These are phyloP conservation scores for Jamesozyma gamospora DNA, from an alignment of 805 yeast genomes.

Conservation along the genomic window DNA sequence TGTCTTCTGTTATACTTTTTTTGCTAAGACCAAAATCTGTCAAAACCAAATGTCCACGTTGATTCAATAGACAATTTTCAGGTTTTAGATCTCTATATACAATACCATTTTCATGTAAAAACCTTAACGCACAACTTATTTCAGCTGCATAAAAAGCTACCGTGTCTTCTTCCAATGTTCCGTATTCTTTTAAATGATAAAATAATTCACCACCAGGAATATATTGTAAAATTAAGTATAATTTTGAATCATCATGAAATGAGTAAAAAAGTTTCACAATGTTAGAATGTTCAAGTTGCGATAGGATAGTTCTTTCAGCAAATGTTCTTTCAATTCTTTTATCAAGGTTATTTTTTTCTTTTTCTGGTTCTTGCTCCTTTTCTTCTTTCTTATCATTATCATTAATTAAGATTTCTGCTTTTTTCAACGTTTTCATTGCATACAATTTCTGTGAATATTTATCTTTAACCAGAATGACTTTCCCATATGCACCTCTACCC, in stretches of 20 bases:
- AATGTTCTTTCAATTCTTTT: constrained; percentile 65
- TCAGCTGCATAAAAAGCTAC: constrained; percentile 76
- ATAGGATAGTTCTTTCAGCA: constrained; percentile 66
- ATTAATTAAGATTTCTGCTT: constrained; percentile 63
- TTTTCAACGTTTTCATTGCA: constrained; percentile 80
- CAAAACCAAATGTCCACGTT: constrained; percentile 62
- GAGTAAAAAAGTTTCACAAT: constrained; percentile 78
- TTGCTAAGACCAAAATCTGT: constrained; percentile 80
- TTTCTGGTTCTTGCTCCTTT: constrained; percentile 4
- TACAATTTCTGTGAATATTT: constrained; percentile 49
- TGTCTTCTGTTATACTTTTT: constrained; percentile 16
- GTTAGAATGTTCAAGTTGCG: constrained; percentile 65
- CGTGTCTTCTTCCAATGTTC: constrained; percentile 47
- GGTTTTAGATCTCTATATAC: constrained; percentile 86
- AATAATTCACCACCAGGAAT: constrained; percentile 84
- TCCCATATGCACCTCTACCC: constrained; percentile 86
- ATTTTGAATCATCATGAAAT: constrained; percentile 66
- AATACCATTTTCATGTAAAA: constrained; percentile 69
- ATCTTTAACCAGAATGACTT: constrained; percentile 70
- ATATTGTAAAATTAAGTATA: constrained; percentile 68
- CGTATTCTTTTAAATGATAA: constrained; percentile 31
- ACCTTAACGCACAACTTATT: constrained; percentile 64
- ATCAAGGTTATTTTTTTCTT: constrained; percentile 12
- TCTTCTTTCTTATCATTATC: constrained; percentile 19
- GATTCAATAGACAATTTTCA: constrained; percentile 70